Percentiles rank a stretch among this genome's conserved stretches.
phyloP scores from a whole-genome alignment of 352 stramenopile species.

The Globisporangium nunn region DNA sequence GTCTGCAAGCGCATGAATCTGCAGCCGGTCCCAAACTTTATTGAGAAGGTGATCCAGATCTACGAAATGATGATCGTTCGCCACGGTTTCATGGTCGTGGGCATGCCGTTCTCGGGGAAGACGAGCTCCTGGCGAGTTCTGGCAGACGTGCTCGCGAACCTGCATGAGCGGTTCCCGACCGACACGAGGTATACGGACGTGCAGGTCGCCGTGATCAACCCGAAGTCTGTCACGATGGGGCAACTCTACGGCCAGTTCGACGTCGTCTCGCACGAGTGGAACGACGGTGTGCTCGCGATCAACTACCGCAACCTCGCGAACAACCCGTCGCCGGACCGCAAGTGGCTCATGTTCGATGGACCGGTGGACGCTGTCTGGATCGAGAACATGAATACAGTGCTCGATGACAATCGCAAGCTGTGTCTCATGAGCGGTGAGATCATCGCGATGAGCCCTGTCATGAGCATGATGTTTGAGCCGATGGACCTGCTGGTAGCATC shows the following conservation, averaged over 20 bases:
- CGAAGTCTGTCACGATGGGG: conserved; percentile 91
- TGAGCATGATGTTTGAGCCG: conserved; percentile 96
- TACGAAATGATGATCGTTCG: conserved; percentile 97
- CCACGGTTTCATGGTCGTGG: conserved; percentile 95
- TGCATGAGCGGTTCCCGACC: conserved; percentile 62
- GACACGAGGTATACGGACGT: conserved; percentile 73
- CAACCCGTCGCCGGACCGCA: conserved; percentile 65
- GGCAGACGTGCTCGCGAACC: conserved; percentile 78
- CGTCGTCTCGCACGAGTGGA: conserved; percentile 93
- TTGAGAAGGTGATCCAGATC: conserved; percentile 93
- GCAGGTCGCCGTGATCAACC: conserved; percentile 86
- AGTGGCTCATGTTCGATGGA: conserved; percentile 93
- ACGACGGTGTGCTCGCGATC: conserved; percentile 91
- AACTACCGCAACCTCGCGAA: conserved; percentile 86
- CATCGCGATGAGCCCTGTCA: conserved; percentile 91
- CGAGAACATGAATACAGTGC: conserved; percentile 94
- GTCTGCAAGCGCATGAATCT: conserved; percentile 80
- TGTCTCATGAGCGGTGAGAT: conserved; percentile 93
- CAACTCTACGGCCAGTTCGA: conserved; percentile 94
- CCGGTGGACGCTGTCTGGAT: conserved; percentile 93
- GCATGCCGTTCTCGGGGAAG: conserved; percentile 92
- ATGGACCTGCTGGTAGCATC: conserved; percentile 92
- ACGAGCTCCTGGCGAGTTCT: conserved; percentile 88
- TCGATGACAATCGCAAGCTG: conserved; percentile 93
- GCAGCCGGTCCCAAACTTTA: conserved; percentile 86